Base-by-base conservation (phyloP, 225 moss, liverwort and hornwort genomes). In the Antitrichia curtipendula region DNA sequence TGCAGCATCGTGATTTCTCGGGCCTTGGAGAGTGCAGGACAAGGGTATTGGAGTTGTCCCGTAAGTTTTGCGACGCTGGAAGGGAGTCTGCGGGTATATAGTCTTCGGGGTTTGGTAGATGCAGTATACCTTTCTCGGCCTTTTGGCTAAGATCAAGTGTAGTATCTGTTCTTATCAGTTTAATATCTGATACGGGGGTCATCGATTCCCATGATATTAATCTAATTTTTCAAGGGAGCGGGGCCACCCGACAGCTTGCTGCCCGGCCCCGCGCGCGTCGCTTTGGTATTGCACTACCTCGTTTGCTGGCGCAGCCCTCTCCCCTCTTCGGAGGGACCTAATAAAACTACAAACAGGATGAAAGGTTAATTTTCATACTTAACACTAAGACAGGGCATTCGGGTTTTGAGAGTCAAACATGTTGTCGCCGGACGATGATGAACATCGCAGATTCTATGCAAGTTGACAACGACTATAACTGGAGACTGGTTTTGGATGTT, bases 81-180 rank as follows among this genome's bases (percentile, higher is more conserved):
- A 31, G 8, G 7, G 21, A 12, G 31, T 0, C 0, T 31, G 16
- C 11, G 22, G 29, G 50, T 80, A 71, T 72, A 71, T 58, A 13
- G 3, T 0, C 27, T 2, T 27, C 2, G 7, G 1, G 12, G 6
- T 69, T 16, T 0, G 8, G 0, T 0, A 0, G 4, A 0, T 0
- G 4, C 0, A 0, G n/a, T 0, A 91, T 93, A 94, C 89, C 91
- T 91, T 95, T 90, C 95, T 95, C 91, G 93, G 95, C 94, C 95
- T 94, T 94, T 94, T 91, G 96, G 95, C 95, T 92, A 93, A 94
- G 93, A 96, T 93, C 93, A 93, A 90, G 92, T 93, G 95, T 93
- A 96, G 95, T 92, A 93, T 95, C 94, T 96, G 95, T 95, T 95
- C 91, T 94, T 93, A 93, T 94, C 93, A 95, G 83, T 29, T 66